Evolutionary conservation across 2,329 filamentous ascomycete genomes (phyloP).

Genomic region (Verticillium klebahnii): DNA sequence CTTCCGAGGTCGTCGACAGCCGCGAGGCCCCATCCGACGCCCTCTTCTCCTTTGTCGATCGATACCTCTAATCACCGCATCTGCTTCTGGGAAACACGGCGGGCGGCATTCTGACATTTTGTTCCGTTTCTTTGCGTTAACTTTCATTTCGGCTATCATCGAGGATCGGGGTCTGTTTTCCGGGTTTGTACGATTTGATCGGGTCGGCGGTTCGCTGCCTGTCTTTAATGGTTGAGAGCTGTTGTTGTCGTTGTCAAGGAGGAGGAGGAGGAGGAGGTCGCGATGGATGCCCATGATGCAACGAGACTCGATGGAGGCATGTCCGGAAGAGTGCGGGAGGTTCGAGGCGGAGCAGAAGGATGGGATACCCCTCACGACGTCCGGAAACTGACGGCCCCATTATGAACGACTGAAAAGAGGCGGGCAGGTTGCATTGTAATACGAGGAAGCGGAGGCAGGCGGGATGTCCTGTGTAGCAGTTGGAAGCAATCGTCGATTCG

Average conservation of each 20-base stretch:
- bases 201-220: background rate
- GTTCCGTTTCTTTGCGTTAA: background rate
- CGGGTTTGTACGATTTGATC: background rate
- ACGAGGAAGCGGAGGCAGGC: background rate
- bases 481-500: too few relatives aligned
- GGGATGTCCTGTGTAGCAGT: background rate
- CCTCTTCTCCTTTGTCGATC: background rate
- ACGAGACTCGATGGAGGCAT: constrained; percentile 12
- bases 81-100: background rate
- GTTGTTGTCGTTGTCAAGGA: background rate
- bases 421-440: background rate
- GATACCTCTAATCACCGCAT: background rate
- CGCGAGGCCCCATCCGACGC: background rate
- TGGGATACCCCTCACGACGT: constrained; percentile 8
- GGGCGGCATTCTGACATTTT: background rate
- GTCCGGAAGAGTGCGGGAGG: background rate
- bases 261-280: background rate
- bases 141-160: background rate
- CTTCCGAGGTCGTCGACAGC: background rate
- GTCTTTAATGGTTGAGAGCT: background rate
- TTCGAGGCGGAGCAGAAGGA: background rate
- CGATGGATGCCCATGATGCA: constrained; percentile 2
- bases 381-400: constrained; percentile 9
- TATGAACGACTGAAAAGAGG: constrained; percentile 5
- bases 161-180: background rate